phyloP scores from a whole-genome alignment of 106 monocot species.

The Dendrobium huoshanense region DNA sequence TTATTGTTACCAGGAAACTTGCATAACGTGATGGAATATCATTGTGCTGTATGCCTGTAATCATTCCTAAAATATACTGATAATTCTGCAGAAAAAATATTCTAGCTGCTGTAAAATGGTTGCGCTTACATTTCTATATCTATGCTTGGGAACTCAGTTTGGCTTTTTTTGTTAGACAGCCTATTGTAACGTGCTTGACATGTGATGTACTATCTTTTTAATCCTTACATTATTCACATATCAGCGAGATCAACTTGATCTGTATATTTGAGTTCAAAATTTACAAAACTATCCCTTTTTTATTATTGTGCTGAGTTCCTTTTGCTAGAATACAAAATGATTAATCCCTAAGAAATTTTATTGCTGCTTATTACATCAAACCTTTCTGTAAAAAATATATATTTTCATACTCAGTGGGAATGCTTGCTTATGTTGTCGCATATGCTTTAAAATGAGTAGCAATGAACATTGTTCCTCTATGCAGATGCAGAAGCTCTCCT shows the following conservation, averaged over 20 bases:
- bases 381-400: background rate
- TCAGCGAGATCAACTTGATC: background rate
- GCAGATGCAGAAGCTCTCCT: slow-evolving; percentile 31
- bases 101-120: no score
- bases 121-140: background rate
- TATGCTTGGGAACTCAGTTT: background rate
- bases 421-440: background rate
- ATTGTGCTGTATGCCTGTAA: no score
- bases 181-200: background rate
- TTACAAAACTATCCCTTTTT: background rate
- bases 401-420: background rate
- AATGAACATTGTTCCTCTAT: slow-evolving; percentile 4
- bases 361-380: background rate
- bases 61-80: background rate
- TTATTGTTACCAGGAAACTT: no score
- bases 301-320: background rate
- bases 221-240: background rate
- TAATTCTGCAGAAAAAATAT: background rate
- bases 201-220: background rate
- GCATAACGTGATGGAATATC: no score
- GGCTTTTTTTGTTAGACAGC: background rate
- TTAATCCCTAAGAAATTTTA: background rate
- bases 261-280: background rate
- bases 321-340: background rate
- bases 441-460: background rate